Evolutionary conservation across 441 rosid species (phyloP).

Genomic region (Corymbia calophylla): DNA sequence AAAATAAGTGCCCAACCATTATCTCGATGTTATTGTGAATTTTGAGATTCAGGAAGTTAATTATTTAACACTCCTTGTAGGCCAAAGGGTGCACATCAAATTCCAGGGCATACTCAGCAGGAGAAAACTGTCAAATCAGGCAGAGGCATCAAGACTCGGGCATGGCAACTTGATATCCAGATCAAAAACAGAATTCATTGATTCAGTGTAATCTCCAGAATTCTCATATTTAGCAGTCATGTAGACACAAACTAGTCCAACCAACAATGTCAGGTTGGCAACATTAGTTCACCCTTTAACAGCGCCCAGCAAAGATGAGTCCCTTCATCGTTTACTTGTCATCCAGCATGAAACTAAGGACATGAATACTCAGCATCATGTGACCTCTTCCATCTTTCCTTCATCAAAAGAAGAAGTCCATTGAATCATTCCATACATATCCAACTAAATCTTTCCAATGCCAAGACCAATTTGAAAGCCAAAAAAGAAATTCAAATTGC

Average conservation of each 20-base stretch:
- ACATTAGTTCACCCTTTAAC: not conserved
- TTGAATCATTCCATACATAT: not conserved
- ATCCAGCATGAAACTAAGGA: not conserved
- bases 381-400: not conserved
- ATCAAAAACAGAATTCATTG: not conserved
- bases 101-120: not conserved
- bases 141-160: not conserved
- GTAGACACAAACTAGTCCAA: not conserved
- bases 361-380: not conserved
- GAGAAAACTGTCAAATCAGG: not conserved
- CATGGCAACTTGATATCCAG: not conserved
- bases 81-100: not conserved
- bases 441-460: not conserved
- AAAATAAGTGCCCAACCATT: not conserved
- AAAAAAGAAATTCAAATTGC: not conserved
- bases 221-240: not conserved
- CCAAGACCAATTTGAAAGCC: not conserved
- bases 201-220: not conserved
- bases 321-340: not conserved
- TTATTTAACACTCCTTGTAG: not conserved
- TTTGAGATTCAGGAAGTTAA: not conserved
- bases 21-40: not conserved
- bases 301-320: not conserved
- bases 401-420: not conserved
- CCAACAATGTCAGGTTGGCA: not conserved